phyloP scores from a whole-genome alignment of 2,329 filamentous ascomycete genomes.

The Scorias spongiosa region DNA sequence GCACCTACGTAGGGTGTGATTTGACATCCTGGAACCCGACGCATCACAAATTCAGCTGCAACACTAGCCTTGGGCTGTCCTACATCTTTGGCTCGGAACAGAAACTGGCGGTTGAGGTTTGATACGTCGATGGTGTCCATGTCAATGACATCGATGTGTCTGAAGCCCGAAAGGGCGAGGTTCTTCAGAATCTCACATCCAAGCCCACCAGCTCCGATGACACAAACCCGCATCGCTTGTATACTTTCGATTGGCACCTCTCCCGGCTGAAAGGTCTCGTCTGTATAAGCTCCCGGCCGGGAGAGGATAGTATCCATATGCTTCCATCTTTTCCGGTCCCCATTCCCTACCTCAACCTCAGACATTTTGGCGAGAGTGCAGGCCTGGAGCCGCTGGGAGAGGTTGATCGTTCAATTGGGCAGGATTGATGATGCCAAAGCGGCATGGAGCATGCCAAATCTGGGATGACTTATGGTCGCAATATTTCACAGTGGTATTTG shows the following conservation, averaged over 20 bases:
- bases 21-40: constrained; percentile 71
- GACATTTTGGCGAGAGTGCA: constrained; percentile 8
- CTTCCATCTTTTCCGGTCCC: constrained; percentile 36
- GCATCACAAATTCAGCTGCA: constrained; percentile 81
- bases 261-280: constrained; percentile 32
- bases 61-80: constrained; percentile 89
- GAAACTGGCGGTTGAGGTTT: constrained; percentile 92
- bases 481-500: too few relatives aligned
- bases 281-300: constrained; percentile 66
- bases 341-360: constrained; percentile 27
- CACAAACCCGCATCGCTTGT: constrained; percentile 46
- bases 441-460: too few relatives aligned
- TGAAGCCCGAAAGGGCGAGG: constrained; percentile 86
- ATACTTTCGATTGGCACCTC: constrained; percentile 40
- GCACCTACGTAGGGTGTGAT: constrained; percentile 90
- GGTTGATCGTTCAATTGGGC: too few relatives aligned
- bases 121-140: constrained; percentile 99
- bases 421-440: too few relatives aligned
- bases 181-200: constrained; percentile 97
- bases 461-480: too few relatives aligned
- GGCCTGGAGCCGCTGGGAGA: not conserved
- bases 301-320: constrained; percentile 70
- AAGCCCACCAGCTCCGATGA: constrained; percentile 77
- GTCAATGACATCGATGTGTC: constrained; percentile 95
- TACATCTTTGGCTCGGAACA: constrained; percentile 83